A percentile compares a stretch with the other conserved stretches of the same genome.
phyloP scores from a whole-genome alignment of 306 rosid species.

The Cucurbita maxima region DNA sequence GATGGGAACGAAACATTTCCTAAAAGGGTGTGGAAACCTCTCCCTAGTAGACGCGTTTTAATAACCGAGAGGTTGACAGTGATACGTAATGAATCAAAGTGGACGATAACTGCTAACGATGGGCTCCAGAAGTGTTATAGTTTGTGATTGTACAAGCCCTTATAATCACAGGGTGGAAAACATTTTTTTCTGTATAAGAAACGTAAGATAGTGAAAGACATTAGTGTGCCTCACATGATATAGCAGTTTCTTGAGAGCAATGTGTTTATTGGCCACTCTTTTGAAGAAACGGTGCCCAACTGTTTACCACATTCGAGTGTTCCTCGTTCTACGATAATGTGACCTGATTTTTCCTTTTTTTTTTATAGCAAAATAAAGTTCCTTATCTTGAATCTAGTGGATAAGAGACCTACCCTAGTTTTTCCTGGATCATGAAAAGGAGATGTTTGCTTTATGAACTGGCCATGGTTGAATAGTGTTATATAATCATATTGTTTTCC shows the following conservation, averaged over 20 bases:
- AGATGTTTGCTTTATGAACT: neutral
- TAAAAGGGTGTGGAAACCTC: too few species aligned
- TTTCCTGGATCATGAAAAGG: neutral
- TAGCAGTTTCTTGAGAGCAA: neutral
- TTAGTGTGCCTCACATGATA: neutral
- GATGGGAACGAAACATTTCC: too few species aligned
- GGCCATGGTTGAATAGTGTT: neutral
- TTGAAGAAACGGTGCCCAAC: neutral
- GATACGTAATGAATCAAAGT: too few species aligned
- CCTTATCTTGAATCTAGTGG: neutral
- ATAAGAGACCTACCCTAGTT: neutral
- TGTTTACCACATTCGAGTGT: neutral
- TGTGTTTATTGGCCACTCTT: neutral
- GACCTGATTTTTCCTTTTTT: neutral
- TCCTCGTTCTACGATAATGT: neutral
- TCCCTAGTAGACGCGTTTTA: too few species aligned
- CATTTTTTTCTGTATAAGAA: too few species aligned
- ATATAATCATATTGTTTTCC: neutral
- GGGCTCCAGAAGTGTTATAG: too few species aligned
- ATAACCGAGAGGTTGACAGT: too few species aligned
- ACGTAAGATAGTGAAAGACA: neutral
- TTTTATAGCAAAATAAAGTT: neutral
- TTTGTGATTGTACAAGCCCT: too few species aligned
- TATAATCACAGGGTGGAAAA: too few species aligned
- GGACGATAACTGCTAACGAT: too few species aligned